phyloP scores from a whole-genome alignment of 257 asterid genomes.

The Fraxinus excelsior region DNA sequence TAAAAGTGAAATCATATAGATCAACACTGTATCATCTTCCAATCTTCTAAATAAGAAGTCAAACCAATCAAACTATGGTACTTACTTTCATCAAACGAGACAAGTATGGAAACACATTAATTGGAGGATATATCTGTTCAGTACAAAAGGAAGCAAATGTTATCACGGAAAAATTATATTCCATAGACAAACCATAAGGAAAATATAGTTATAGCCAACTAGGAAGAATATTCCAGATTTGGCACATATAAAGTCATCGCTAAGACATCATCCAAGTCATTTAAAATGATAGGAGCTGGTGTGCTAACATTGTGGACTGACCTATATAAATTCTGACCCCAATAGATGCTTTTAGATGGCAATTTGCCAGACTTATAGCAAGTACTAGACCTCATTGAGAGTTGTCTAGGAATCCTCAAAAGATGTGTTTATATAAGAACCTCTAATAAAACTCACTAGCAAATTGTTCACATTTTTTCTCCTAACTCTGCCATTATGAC shows the following conservation, averaged over 20 bases:
- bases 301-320: neutral
- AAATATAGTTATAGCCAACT: neutral
- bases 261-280: slow-evolving; percentile 1
- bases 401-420: neutral
- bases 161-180: slow-evolving; percentile 25
- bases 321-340: neutral
- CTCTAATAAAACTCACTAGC: neutral
- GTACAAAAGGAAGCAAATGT: slow-evolving; percentile 14
- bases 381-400: neutral
- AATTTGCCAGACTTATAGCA: neutral
- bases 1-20: slow-evolving; percentile 18
- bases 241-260: neutral
- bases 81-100: slow-evolving; percentile 97
- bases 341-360: neutral
- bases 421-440: neutral
- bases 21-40: slow-evolving; percentile 10
- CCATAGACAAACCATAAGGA: neutral
- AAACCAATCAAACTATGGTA: slow-evolving; percentile 18
- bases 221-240: slow-evolving; percentile 2
- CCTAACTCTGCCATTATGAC: neutral
- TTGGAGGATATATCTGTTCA: slow-evolving; percentile 94
- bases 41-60: neutral
- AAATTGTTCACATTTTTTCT: neutral
- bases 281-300: neutral
- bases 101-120: slow-evolving; percentile 96